Conservation (phyloP, 331 rosid species). For the Dryas integrifolia region DNA sequence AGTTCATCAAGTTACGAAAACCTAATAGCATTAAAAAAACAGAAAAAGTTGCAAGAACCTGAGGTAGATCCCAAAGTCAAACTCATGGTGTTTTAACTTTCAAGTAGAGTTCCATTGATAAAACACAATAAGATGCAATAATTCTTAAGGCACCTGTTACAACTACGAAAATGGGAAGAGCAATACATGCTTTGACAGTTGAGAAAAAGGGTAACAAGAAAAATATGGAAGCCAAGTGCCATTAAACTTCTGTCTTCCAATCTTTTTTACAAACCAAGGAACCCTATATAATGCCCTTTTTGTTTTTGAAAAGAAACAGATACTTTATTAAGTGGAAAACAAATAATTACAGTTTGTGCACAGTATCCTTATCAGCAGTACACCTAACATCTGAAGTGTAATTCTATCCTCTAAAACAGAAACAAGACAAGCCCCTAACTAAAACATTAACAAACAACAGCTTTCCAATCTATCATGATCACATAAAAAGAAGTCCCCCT, state of each 20-base stretch:
- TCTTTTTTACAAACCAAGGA: not conserved
- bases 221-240: not conserved
- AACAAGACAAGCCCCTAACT: too few relatives aligned
- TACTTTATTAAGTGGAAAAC: too few relatives aligned
- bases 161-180: not conserved
- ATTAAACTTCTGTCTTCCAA: not conserved
- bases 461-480: too few relatives aligned
- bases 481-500: too few relatives aligned
- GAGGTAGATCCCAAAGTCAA: slow-evolving; percentile 25
- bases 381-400: too few relatives aligned
- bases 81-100: not conserved
- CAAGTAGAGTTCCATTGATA: not conserved
- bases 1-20: slow-evolving; percentile 62
- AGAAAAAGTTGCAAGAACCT: slow-evolving; percentile 23
- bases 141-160: not conserved
- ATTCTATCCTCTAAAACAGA: too few relatives aligned
- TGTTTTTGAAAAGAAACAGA: too few relatives aligned
- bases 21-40: too few relatives aligned
- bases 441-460: too few relatives aligned
- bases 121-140: not conserved
- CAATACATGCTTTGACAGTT: not conserved
- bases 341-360: too few relatives aligned
- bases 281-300: not conserved
- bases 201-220: not conserved
- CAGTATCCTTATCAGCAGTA: too few relatives aligned